Evolutionary conservation across 106 monocot species (phyloP).

Genomic region (Dendrobium huoshanense): DNA sequence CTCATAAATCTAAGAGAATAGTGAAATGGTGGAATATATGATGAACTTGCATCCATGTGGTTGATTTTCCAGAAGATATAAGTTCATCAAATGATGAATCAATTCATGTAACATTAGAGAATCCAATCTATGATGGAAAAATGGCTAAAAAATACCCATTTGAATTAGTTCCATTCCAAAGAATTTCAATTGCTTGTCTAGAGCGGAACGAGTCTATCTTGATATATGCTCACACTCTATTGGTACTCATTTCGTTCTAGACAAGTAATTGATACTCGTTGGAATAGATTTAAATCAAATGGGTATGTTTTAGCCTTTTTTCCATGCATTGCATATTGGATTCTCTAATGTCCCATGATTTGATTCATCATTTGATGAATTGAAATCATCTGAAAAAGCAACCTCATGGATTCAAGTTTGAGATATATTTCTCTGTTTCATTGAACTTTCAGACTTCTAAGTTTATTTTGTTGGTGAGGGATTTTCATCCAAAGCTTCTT

Average conservation of each 20-base stretch:
- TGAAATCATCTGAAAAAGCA: slow-evolving; percentile 63
- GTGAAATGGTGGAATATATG: slow-evolving; percentile 42
- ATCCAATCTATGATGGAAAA: slow-evolving; percentile 49
- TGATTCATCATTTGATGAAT: slow-evolving; percentile 42
- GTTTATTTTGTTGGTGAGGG: not conserved
- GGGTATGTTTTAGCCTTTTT: slow-evolving; percentile 82
- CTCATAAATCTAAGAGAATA: not conserved
- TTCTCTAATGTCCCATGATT: slow-evolving; percentile 64
- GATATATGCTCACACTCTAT: slow-evolving; percentile 93
- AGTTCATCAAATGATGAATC: slow-evolving; percentile 44
- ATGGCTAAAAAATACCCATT: slow-evolving; percentile 94
- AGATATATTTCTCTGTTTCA: slow-evolving; percentile 43
- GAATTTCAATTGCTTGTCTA: slow-evolving; percentile 72
- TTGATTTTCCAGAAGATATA: slow-evolving; percentile 67
- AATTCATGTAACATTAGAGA: slow-evolving; percentile 56
- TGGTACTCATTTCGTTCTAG: slow-evolving; percentile 85
- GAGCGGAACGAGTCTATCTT: slow-evolving; percentile 86
- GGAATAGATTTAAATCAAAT: slow-evolving; percentile 90
- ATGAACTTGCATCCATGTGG: slow-evolving; percentile 89
- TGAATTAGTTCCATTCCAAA: slow-evolving; percentile 82
- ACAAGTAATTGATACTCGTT: slow-evolving; percentile 80
- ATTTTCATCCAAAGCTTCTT: slow-evolving; percentile 5
- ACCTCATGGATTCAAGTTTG: slow-evolving; percentile 94
- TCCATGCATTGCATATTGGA: slow-evolving; percentile 46
- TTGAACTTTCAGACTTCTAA: not conserved